Evolutionary conservation across 768 basidiomycete genomes (phyloP), one percentile per base, ranked within the genome.

Genomic region (Boletus rubropictus): DNA sequence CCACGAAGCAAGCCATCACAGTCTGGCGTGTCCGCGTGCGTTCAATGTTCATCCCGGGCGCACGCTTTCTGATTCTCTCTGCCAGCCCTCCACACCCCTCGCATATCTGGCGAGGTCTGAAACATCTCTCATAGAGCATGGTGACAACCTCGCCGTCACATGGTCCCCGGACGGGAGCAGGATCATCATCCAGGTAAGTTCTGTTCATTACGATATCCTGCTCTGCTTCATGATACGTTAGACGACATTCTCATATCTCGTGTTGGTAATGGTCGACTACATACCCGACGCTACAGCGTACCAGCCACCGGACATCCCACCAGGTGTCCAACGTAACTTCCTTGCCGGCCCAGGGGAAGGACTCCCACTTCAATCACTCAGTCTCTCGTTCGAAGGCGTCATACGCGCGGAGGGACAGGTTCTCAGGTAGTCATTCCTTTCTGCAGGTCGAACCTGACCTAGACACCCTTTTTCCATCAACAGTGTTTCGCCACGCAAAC

Each of bases 121-220:
- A 7, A 78, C 80, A 2, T 94, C 90, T 15, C 70, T 95, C 32
- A 65, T 76, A 45, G 84, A 88, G 49, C 92, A 94, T 62, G 93
- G 93, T n/a, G 78, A 82, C 57, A 95, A 92, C 55, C 51, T 74
- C 17, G 68, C 76, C 43, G 80, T 79, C 11, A 77, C 81, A 57
- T 97, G 93, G 92, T 82, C 91, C 15, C 82, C 84, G 44, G 90
- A 93, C 62, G 84, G 86, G 28, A 74, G 74, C 57, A 75, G 81
- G 55, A 80, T 97, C 39, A 79, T 93, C 44, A 77, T 97, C 18
- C 81, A 86, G 68, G 93, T 88, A 48, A 45, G 81, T 65, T 6
- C 17, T 20, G 17, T 36, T 34, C 43, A 27, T 44, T n/a, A 29
- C 17, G 15, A 39, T 45, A 24, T 35, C 45, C 34, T 27, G 17